Conservation (phyloP, 2,329 filamentous ascomycete genomes). For the Trichoderma sp. region DNA sequence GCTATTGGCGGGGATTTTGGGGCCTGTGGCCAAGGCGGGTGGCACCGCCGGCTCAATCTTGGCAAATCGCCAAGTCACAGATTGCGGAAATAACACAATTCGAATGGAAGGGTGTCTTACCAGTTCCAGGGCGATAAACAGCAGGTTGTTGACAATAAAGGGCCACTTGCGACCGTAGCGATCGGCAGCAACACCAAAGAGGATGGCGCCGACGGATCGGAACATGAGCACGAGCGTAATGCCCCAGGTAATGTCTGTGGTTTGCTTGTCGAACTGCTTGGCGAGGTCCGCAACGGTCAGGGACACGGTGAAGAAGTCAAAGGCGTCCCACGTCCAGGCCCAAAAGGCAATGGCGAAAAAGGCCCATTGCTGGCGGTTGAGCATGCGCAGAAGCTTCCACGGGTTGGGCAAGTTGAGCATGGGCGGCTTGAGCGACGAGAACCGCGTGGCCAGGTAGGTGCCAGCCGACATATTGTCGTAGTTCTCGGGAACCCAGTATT, state of each 20-base stretch:
- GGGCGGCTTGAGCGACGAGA: constrained; percentile 56
- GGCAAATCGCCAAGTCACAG: neutral
- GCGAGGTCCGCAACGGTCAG: constrained; percentile 55
- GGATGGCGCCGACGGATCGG: constrained; percentile 52
- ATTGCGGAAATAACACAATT: neutral
- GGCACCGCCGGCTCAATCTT: constrained; percentile 12
- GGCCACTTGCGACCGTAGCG: constrained; percentile 65
- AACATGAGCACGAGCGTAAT: constrained; percentile 63
- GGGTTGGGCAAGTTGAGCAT: constrained; percentile 55
- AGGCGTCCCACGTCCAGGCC: constrained; percentile 62
- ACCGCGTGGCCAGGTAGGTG: constrained; percentile 49
- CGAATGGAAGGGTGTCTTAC: constrained; percentile 40
- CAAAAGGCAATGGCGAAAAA: constrained; percentile 55
- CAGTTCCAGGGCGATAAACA: constrained; percentile 70
- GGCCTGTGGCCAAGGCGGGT: constrained; percentile 21
- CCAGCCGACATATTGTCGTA: constrained; percentile 49
- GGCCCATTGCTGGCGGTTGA: constrained; percentile 51
- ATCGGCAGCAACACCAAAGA: constrained; percentile 55
- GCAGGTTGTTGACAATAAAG: constrained; percentile 70
- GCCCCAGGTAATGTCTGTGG: constrained; percentile 61
- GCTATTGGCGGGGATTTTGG: neutral
- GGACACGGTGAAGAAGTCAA: constrained; percentile 65
- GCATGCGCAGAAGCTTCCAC: constrained; percentile 46
- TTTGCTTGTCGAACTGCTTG: constrained; percentile 50
- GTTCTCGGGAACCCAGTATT: constrained; percentile 37